phyloP scores from a whole-genome alignment of 352 stramenopile genomes.

The Aphanomyces cochlioides region DNA sequence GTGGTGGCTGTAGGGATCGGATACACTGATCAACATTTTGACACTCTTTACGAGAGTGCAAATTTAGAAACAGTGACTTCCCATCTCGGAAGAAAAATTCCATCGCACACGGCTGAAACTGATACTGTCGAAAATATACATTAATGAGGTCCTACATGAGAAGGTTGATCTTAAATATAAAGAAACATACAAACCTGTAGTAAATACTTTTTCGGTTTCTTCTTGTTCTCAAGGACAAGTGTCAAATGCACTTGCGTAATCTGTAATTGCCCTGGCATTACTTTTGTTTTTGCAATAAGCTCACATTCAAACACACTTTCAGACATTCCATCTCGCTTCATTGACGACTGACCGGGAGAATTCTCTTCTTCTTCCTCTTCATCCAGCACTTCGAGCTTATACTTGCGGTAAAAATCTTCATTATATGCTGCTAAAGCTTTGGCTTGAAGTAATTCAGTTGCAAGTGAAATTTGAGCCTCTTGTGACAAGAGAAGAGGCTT shows the following conservation, averaged over 20 bases:
- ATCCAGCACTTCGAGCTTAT: constrained; percentile 13
- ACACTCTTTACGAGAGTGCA: constrained; percentile 10
- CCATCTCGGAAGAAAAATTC: constrained; percentile 28
- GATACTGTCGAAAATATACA: constrained; percentile 17
- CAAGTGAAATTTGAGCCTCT: constrained; percentile 26
- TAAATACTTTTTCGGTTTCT: constrained; percentile 19
- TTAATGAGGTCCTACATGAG: constrained; percentile 15
- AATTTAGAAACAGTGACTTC: constrained; percentile 16
- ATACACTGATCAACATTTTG: constrained; percentile 11
- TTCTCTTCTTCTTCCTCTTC: constrained; percentile 1
- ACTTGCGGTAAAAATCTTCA: constrained; percentile 29
- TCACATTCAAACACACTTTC: constrained; percentile 13
- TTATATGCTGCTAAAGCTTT: constrained; percentile 28
- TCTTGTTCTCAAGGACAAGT: not conserved
- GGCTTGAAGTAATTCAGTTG: constrained; percentile 25
- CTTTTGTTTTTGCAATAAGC: constrained; percentile 27
- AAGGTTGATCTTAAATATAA: not conserved
- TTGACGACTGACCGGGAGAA: not conserved
- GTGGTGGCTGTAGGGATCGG: constrained; percentile 3
- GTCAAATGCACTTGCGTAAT: not conserved
- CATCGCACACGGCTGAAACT: constrained; percentile 21
- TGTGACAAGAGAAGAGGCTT: constrained; percentile 4
- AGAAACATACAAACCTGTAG: not conserved
- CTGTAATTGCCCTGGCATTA: not conserved
- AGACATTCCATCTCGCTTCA: not conserved